Conservation (phyloP, 139 green algal genomes). For the Chloropicon primus region DNA sequence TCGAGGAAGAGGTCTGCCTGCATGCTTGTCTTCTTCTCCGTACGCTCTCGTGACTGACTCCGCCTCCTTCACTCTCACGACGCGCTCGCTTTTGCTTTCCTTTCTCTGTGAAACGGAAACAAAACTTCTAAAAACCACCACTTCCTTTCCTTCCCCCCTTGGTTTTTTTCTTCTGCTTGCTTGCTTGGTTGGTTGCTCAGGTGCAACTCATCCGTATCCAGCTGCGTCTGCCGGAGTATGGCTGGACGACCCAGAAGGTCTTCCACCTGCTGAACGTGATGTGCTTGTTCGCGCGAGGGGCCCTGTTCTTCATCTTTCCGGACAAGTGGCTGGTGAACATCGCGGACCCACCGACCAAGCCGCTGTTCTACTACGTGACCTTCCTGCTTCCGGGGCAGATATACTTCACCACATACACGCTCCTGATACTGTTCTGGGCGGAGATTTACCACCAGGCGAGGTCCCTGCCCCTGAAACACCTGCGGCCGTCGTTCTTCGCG, state of each 20-base stretch:
- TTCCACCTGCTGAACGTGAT: constrained; percentile 95
- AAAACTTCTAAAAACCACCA: too few relatives aligned
- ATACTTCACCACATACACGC: constrained; percentile 96
- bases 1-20: too few relatives aligned
- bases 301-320: constrained; percentile 57
- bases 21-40: too few relatives aligned
- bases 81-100: too few relatives aligned
- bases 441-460: constrained; percentile 97
- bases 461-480: constrained; percentile 49
- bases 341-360: neutral
- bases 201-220: constrained; percentile 63
- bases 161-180: too few relatives aligned
- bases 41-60: too few relatives aligned
- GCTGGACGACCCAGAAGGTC: constrained; percentile 99
- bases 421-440: constrained; percentile 96
- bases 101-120: too few relatives aligned
- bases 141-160: too few relatives aligned
- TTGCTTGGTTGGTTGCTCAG: too few relatives aligned
- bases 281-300: constrained; percentile 36
- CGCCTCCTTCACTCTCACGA: too few relatives aligned
- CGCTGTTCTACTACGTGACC: constrained; percentile 9
- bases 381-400: constrained; percentile 59
- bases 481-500: constrained; percentile 71
- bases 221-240: constrained; percentile 84
- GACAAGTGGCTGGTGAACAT: constrained; percentile 14